Base-by-base conservation (phyloP, 805 yeast genomes). In the Yarrowia porcina region DNA sequence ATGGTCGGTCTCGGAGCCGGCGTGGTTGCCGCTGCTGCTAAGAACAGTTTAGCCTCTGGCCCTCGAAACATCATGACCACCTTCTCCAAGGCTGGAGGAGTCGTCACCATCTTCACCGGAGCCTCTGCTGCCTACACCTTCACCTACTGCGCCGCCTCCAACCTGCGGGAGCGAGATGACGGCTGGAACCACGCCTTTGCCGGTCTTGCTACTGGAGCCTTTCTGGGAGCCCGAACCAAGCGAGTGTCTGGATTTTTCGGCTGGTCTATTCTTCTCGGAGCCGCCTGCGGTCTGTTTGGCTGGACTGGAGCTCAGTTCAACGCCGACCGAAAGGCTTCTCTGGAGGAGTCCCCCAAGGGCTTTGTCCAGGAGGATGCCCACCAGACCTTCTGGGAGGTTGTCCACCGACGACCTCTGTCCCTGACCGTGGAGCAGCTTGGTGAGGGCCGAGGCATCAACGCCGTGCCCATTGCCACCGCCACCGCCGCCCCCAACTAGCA, bases 391-490 rank as follows among this genome's bases (percentile, higher is more conserved):
- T 90, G 91, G 91, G 93, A 89, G 67, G 85, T 86, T 36, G 83
- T 84, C 72, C 83, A 85, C 77, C 86, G 96, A 79, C 83, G 89
- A 70, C 96, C 96, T 17, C 76, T 89, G 67, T 84, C 90, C 20
- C 91, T 88, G 75, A 88, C 96, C 10, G 82, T 87, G 27, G 87
- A 83, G 65, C 86, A 85, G 70, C 79, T 89, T 68, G 96, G 96
- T 67, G 78, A 76, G 38, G 61, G 61, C 36, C 61, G 61, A 20
- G 61, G 61, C 12, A 56, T 56, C 15, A 56, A 56, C 61, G 39
- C 61, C 49, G 61, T 56, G 25, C 61, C 61, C 21, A 41, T 56
- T n/a, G 61, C 61, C 39, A 56, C 61, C 20, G 61, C 61, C 39
- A 21, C 25, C 47, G 49, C 27, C 17, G 61, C 52, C 52, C 21